A percentile compares a stretch with the other conserved stretches of the same genome.
phyloP scores from a whole-genome alignment of 352 stramenopile genomes.

The Globisporangium polare region DNA sequence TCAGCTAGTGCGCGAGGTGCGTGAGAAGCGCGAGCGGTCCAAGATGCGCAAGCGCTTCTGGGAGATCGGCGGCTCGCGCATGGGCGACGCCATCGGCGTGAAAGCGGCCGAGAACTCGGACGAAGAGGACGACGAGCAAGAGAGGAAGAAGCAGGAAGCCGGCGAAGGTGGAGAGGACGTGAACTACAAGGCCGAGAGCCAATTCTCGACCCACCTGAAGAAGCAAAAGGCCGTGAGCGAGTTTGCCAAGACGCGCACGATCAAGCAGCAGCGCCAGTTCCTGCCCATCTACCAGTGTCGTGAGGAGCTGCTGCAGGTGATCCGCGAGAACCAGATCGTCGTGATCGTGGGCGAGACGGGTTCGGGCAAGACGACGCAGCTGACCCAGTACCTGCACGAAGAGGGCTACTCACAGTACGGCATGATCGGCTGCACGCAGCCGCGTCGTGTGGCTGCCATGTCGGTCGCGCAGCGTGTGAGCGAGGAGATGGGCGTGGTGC shows the following conservation, averaged over 20 bases:
- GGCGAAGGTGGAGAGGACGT: constrained; percentile 42
- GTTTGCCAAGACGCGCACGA: constrained; percentile 96
- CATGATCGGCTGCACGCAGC: constrained; percentile 96
- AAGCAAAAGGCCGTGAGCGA: constrained; percentile 89
- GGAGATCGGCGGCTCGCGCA: constrained; percentile 96
- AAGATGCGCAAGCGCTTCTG: constrained; percentile 99
- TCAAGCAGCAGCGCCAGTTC: constrained; percentile 95
- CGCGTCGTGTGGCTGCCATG: constrained; percentile 98
- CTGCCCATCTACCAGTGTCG: constrained; percentile 95
- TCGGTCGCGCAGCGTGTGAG: constrained; percentile 98
- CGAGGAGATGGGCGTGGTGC: constrained; percentile 94
- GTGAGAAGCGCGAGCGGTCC: constrained; percentile 71
- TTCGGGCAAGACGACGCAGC: constrained; percentile 97
- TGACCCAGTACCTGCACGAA: constrained; percentile 95
- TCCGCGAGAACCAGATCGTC: constrained; percentile 98
- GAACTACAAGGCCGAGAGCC: constrained; percentile 94
- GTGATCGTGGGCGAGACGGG: constrained; percentile 99
- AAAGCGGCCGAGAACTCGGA: constrained; percentile 55
- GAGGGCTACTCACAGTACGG: constrained; percentile 88
- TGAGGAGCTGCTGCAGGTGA: constrained; percentile 95
- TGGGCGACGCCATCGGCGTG: constrained; percentile 96
- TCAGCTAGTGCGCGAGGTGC: constrained; percentile 71
- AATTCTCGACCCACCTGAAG: constrained; percentile 94
- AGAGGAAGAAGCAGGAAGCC: constrained; percentile 20
- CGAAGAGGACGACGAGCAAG: constrained; percentile 49